Base-by-base conservation (phyloP, 345 rosid genomes). In the Brassica juncea region DNA sequence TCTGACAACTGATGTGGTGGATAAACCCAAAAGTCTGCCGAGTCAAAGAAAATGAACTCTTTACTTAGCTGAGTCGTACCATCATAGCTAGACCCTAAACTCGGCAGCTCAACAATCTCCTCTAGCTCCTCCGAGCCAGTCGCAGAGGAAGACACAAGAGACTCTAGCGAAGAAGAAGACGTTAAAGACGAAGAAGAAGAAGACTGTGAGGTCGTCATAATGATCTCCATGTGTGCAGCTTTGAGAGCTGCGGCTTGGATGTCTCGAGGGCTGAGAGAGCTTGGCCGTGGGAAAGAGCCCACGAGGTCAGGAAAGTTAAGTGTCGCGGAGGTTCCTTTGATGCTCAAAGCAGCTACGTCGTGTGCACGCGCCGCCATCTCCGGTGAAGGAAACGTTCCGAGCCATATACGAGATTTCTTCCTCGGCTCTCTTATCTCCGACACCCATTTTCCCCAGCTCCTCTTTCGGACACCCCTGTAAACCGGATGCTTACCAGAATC, bases 281-380 rank as follows among this genome's bases (percentile, higher is more conserved):
- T 86, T 1, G 98, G 97, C 0, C 97, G 87, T 5, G 98, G 98
- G 21, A 89, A 87, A 6, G 88, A 86, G 39, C 70, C 72, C 2
- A 87, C 90, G 10, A 94, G 90, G 3, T 92, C 89, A 2, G 98
- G 98, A 84, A 94, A 94, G 84, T 94, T 94, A 75, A 94, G 94
- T 55, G 89, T 89, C 2, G 98, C 97, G 0, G 97, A 84, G 83
- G 81, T 73, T 37, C 98, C 98, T 71, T 94, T 94, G 63, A 94
- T 89, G 84, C 88, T 88, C 4, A 92, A 69, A 27, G 98, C 97
- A 0, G 98, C 98, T 4, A 89, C 97, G 79, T 94, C 98, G 73
- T 94, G 98, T 8, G 98, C 98, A 12, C 98, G 89, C 44, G 98
- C 98, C 4, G 98, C 98, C 98, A 92, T 94, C 86, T 94, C 98